These are phyloP conservation scores for Candida quercuum DNA, from an alignment of 805 yeast species.

Conservation along the genomic window DNA sequence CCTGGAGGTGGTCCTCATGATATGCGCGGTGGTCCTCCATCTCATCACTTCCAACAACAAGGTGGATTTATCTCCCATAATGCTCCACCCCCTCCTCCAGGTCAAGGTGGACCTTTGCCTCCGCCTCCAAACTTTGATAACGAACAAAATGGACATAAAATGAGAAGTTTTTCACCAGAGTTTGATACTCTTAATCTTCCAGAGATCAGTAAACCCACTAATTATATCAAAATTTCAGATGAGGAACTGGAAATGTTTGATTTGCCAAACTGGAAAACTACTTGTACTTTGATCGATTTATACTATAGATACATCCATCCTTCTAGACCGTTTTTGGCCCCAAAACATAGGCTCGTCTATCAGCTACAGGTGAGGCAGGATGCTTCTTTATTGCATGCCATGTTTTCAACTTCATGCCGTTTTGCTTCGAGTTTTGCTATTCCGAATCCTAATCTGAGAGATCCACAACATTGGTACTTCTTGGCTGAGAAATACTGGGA, in stretches of 20 bases:
- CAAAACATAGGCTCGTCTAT: conserved; percentile 26
- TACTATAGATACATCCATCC: conserved; percentile 38
- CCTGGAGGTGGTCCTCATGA: too few relatives aligned
- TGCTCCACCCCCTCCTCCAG: neutral
- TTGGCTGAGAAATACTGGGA: conserved; percentile 30
- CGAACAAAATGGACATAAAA: conserved; percentile 3
- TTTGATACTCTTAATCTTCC: conserved; percentile 5
- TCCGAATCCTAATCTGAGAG: conserved; percentile 22
- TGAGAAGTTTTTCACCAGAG: conserved; percentile 5
- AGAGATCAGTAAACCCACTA: conserved; percentile 5
- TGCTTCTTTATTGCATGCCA: conserved; percentile 27
- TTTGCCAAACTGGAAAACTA: conserved; percentile 31
- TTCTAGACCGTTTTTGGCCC: conserved; percentile 31
- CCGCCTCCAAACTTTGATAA: neutral
- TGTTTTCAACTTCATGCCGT: conserved; percentile 30
- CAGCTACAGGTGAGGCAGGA: conserved; percentile 27
- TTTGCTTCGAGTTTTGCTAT: conserved; percentile 26
- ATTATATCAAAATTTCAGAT: conserved; percentile 22
- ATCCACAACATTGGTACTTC: conserved; percentile 33
- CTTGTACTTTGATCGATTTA: conserved; percentile 30
- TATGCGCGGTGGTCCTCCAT: conserved; percentile 1
- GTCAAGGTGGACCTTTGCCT: neutral
- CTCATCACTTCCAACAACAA: neutral
- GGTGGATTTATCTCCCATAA: neutral
- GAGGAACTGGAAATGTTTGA: conserved; percentile 27